Conservation (phyloP, 2,329 filamentous ascomycete species). For the Cytospora paraplurivora region DNA sequence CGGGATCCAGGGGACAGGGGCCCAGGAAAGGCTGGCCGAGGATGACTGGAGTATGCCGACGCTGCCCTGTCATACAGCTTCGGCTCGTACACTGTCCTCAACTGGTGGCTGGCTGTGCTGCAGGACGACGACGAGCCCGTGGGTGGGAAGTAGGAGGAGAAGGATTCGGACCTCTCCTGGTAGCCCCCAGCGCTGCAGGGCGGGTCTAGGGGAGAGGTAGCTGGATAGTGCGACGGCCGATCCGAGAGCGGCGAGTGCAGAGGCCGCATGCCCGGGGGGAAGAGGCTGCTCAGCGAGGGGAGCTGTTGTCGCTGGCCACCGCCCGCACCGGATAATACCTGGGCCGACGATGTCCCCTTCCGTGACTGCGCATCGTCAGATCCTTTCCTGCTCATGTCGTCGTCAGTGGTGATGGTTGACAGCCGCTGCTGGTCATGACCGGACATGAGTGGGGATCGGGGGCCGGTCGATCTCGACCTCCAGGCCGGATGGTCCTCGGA, state of each 20-base stretch:
- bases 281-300: slow-evolving; percentile 59
- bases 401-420: slow-evolving; percentile 38
- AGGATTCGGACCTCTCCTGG: slow-evolving; percentile 43
- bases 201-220: slow-evolving; percentile 51
- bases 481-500: slow-evolving; percentile 48
- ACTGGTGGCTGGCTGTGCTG: slow-evolving; percentile 36
- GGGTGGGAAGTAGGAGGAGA: slow-evolving; percentile 52
- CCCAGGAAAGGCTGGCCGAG: slow-evolving; percentile 42
- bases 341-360: slow-evolving; percentile 37
- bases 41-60: slow-evolving; percentile 39
- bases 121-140: slow-evolving; percentile 39
- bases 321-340: slow-evolving; percentile 7
- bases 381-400: slow-evolving; percentile 47
- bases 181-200: slow-evolving; percentile 44
- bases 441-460: slow-evolving; percentile 59
- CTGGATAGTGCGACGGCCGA: slow-evolving; percentile 45
- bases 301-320: slow-evolving; percentile 49
- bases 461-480: slow-evolving; percentile 42
- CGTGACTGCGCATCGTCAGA: slow-evolving; percentile 42
- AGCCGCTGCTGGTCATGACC: slow-evolving; percentile 52
- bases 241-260: slow-evolving; percentile 51
- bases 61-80: slow-evolving; percentile 45
- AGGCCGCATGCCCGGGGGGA: slow-evolving; percentile 49
- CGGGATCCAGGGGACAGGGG: slow-evolving; percentile 49
- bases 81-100: slow-evolving; percentile 50